phyloP scores from a whole-genome alignment of 805 yeast species.

The Yamadazyma scolyti region DNA sequence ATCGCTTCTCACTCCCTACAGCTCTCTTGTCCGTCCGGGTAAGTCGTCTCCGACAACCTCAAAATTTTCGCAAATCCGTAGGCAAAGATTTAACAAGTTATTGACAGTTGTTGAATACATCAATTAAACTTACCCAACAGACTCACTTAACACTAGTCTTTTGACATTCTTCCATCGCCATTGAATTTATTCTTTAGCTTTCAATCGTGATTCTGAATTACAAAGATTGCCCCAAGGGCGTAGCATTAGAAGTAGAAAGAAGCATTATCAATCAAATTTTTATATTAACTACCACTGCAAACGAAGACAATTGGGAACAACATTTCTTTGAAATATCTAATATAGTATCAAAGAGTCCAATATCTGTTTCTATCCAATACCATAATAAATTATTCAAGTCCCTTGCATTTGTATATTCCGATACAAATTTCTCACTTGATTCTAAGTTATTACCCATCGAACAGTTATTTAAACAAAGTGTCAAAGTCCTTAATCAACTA shows the following conservation, averaged over 20 bases:
- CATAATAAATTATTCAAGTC: slow-evolving; percentile 5
- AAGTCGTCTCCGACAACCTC: too few relatives aligned
- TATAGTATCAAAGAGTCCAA: slow-evolving; percentile 19
- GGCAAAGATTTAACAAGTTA: too few relatives aligned
- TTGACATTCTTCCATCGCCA: too few relatives aligned
- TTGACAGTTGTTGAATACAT: too few relatives aligned
- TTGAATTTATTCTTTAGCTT: too few relatives aligned
- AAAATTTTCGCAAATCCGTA: too few relatives aligned
- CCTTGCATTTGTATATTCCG: slow-evolving; percentile 1
- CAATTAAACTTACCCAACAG: too few relatives aligned
- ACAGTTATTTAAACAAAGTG: neutral
- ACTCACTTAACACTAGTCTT: too few relatives aligned
- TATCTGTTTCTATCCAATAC: slow-evolving; percentile 2
- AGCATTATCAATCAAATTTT: slow-evolving; percentile 52
- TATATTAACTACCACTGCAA: slow-evolving; percentile 44
- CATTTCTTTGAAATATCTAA: slow-evolving; percentile 16
- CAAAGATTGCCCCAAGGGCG: slow-evolving; percentile 40
- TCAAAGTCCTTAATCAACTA: too few relatives aligned
- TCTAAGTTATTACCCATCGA: neutral
- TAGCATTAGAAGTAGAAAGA: slow-evolving; percentile 27
- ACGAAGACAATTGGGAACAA: slow-evolving; percentile 30
- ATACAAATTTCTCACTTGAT: neutral
- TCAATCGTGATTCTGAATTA: slow-evolving; percentile 33
- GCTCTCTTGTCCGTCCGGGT: too few relatives aligned
- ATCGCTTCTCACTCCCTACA: too few relatives aligned